phyloP scores from a whole-genome alignment of 1,139 yeast species.

The Taiozyma sp. region DNA sequence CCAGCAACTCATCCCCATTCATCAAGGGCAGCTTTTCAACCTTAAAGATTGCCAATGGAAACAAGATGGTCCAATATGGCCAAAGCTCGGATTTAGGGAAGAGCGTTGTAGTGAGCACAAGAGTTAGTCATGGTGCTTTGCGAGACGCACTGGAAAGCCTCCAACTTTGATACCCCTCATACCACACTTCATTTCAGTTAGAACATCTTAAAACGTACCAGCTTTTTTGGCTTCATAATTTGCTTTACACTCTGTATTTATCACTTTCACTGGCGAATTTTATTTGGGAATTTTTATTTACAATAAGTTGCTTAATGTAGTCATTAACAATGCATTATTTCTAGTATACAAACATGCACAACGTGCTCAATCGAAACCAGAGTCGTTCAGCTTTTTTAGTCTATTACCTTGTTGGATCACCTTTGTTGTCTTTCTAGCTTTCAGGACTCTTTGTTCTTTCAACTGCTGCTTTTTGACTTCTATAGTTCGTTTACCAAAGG shows the following conservation, averaged over 20 bases:
- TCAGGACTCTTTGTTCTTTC: slow-evolving; percentile 19
- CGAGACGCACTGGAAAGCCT: slow-evolving; percentile 33
- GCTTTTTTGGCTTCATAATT: background rate
- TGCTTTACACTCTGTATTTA: background rate
- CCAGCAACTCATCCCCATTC: background rate
- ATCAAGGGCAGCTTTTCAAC: slow-evolving; percentile 38
- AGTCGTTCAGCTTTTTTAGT: slow-evolving; percentile 7
- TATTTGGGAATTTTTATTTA: background rate
- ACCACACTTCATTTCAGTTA: background rate
- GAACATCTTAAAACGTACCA: background rate
- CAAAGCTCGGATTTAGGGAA: slow-evolving; percentile 28
- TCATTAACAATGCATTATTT: background rate
- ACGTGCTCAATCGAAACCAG: slow-evolving; percentile 6
- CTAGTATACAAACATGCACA: background rate
- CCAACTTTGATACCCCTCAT: background rate
- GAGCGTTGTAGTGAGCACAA: slow-evolving; percentile 35
- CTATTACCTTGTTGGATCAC: slow-evolving; percentile 6
- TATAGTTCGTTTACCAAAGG: slow-evolving; percentile 31
- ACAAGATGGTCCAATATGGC: slow-evolving; percentile 26
- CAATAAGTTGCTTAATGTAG: background rate
- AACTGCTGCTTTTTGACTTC: slow-evolving; percentile 6
- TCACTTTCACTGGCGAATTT: background rate
- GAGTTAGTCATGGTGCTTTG: slow-evolving; percentile 37
- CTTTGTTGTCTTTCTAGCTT: slow-evolving; percentile 17
- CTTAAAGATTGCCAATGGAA: slow-evolving; percentile 42